Base-by-base conservation (phyloP, 108 stramenopile species). In the Skeletonema menzelii region DNA sequence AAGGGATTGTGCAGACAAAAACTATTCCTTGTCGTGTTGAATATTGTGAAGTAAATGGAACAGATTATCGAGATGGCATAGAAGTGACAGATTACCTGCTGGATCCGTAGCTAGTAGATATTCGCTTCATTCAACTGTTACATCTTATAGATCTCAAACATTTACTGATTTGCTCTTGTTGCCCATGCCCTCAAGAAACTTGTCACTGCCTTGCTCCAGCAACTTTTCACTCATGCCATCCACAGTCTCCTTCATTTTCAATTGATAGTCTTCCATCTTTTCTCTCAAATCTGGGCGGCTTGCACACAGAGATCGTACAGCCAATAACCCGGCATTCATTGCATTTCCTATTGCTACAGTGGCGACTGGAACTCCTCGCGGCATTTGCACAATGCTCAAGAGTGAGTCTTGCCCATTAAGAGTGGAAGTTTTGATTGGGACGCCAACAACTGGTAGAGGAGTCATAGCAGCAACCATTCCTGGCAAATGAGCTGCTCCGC, bases 331-430 rank as follows among this genome's bases (percentile, higher is more conserved):
- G 1, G 98, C 98, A 84, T 99, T 99, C 79, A 82, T 91, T 32
- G 97, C 96, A 83, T 98, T 99, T 22, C 97, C 99, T 72, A 99
- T 98, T n/a, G 96, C 99, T 4, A 99, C 97, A n/a, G 99, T 99
- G 8, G 99, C 99, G 32, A 98, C 97, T 12, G 99, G 99, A 15
- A 99, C 87, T 24, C 99, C 99, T 15, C 97, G 75, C 8, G 99
- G 99, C 98, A 99, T 99, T 85, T 99, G 99, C 11, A 98, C 97
- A 75, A 99, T 99, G 64, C 94, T 96, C 73, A 96, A 86, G 28
- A 99, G 78, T 13, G 97, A 97, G 71, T 99, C 99, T 53, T 97
- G 90, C 8, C 99, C 99, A 70, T 92, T 97, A 40, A 99, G 82
- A 7, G 97, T 97, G 8, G 96, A 96, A 4, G 98, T 98, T 76